These are phyloP conservation scores for Chytridiales sp. DNA, from an alignment of 371 early-diverging fungal species.

Conservation along the genomic window DNA sequence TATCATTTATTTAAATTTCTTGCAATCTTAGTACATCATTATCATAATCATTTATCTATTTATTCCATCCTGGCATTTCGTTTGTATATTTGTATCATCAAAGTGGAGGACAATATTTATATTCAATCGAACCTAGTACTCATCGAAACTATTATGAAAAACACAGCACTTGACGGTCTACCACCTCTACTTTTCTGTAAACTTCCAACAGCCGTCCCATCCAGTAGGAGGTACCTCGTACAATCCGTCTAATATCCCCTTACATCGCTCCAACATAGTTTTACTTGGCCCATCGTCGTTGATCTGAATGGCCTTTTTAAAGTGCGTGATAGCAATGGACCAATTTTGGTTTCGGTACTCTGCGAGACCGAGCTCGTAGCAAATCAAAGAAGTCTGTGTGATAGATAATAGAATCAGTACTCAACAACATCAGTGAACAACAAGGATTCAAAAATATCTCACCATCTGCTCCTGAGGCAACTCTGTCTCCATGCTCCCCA, in stretches of 20 bases:
- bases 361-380: conserved; percentile 48
- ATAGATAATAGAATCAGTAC: background rate
- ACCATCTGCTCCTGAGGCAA: conserved; percentile 38
- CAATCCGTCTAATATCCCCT: conserved; percentile 38
- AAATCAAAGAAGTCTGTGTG: conserved; percentile 42
- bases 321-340: conserved; percentile 44
- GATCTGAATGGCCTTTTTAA: conserved; percentile 47
- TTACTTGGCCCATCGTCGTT: conserved; percentile 42
- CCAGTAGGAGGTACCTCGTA: conserved; percentile 26
- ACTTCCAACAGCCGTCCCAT: conserved; percentile 44
- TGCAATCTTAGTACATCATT: no score
- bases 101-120: no score
- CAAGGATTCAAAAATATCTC: background rate
- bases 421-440: background rate
- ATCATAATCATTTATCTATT: no score
- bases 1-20: no score
- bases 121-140: no score
- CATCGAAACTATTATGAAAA: no score
- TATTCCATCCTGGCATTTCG: no score
- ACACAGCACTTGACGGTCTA: no score
- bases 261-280: conserved; percentile 39
- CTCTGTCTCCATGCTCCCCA: conserved; percentile 21
- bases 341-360: conserved; percentile 48
- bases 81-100: no score
- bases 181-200: conserved; percentile 4